Conservation (phyloP, 2,329 filamentous ascomycete species). For the Truncatella angustata region DNA sequence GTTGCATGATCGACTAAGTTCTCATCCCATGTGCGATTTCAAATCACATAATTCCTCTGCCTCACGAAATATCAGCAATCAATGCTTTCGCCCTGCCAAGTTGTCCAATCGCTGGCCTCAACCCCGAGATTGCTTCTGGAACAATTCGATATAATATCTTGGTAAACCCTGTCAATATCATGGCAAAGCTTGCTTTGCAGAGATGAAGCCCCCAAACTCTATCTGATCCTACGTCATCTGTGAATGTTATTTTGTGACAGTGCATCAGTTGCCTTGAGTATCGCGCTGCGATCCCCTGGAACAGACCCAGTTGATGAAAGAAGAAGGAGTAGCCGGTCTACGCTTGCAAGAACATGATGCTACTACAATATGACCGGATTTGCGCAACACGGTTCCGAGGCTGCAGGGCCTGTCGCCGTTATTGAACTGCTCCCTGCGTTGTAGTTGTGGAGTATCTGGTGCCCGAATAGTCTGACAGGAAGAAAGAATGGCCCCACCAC, state of each 20-base stretch:
- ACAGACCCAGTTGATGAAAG: no score
- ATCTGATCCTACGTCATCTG: neutral
- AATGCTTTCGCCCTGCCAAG: neutral
- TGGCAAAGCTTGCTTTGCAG: neutral
- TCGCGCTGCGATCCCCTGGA: no score
- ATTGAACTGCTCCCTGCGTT: no score
- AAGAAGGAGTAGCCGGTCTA: no score
- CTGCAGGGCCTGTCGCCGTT: no score
- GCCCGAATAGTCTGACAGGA: no score
- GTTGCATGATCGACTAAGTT: neutral
- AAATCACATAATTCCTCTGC: neutral
- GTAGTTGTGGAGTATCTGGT: no score
- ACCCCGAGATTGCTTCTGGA: conserved; percentile 2
- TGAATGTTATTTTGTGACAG: no score
- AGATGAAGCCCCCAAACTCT: neutral
- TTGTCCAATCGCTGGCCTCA: neutral
- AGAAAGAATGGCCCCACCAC: neutral
- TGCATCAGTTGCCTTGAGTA: no score
- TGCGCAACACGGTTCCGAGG: no score
- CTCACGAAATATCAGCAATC: neutral
- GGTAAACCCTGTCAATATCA: neutral
- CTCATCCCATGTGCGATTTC: neutral
- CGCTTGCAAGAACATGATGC: no score
- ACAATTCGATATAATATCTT: neutral
- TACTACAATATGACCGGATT: no score